Evolutionary conservation across 257 asterid species (phyloP).

Genomic region (Salvia miltiorrhiza): DNA sequence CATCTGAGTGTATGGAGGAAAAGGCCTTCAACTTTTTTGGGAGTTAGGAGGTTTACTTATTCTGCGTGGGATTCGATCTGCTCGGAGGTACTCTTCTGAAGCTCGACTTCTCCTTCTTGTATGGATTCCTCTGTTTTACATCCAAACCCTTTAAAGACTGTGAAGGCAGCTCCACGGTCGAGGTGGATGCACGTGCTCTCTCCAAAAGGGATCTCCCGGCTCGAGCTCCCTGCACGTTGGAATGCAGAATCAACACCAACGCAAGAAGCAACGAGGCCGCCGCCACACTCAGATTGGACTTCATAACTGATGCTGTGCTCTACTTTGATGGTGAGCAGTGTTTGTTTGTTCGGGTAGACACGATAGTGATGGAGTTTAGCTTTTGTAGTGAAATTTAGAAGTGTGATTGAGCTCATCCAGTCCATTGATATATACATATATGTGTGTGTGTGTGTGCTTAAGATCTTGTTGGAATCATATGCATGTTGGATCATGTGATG

Average conservation of each 20-base stretch:
- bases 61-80: conserved; percentile 65
- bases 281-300: conserved; percentile 23
- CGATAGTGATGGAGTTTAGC: conserved; percentile 15
- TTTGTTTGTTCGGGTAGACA: not conserved
- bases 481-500: conserved; percentile 56
- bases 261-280: conserved; percentile 42
- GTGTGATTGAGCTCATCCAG: conserved; percentile 19
- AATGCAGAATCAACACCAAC: conserved; percentile 34
- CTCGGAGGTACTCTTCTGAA: conserved; percentile 51
- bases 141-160: conserved; percentile 32
- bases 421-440: conserved; percentile 8
- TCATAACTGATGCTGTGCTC: conserved; percentile 26
- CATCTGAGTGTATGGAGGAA: conserved; percentile 28
- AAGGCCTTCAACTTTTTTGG: conserved; percentile 19
- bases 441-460: not conserved
- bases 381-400: conserved; percentile 17
- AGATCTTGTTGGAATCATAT: conserved; percentile 46
- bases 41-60: conserved; percentile 46
- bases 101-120: conserved; percentile 47
- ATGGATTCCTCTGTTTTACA: conserved; percentile 38
- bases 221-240: conserved; percentile 26
- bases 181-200: conserved; percentile 4
- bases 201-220: conserved; percentile 29
- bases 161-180: conserved; percentile 22
- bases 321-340: not conserved